Evolutionary conservation across 1,284 basidiomycete genomes (phyloP).

Genomic region (Sanguinoderma infundibulare): DNA sequence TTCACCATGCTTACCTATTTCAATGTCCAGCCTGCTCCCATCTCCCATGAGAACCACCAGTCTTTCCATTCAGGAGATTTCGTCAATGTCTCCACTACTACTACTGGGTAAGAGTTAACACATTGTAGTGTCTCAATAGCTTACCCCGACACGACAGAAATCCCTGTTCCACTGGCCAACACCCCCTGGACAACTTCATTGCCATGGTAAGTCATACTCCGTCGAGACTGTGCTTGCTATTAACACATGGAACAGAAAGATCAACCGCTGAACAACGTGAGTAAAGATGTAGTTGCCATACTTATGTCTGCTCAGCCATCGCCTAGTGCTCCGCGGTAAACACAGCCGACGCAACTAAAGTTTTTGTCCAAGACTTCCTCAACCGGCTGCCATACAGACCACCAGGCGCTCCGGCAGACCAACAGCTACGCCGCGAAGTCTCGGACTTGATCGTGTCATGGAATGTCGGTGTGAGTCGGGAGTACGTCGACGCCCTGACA

Average conservation of each 20-base stretch:
- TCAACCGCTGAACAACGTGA: no score
- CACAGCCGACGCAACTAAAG: neutral
- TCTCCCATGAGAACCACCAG: neutral
- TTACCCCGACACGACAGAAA: neutral
- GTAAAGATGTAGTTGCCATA: neutral
- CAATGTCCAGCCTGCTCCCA: neutral
- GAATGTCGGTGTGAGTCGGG: constrained; percentile 8
- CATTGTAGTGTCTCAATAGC: neutral
- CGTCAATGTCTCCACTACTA: neutral
- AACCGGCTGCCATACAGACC: constrained; percentile 6
- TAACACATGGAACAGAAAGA: no score
- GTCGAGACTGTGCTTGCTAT: no score
- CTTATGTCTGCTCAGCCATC: neutral
- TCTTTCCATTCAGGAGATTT: neutral
- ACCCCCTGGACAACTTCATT: neutral
- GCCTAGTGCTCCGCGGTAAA: neutral
- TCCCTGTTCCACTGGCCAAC: neutral
- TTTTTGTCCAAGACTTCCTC: constrained; percentile 10
- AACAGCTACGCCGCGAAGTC: constrained; percentile 7
- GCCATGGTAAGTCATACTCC: no score
- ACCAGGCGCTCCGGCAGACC: constrained; percentile 2
- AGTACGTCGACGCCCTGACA: neutral
- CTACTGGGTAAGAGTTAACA: neutral
- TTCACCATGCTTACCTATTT: neutral
- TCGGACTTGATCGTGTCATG: constrained; percentile 16